A percentile compares a stretch with the other conserved stretches of the same genome.
These are phyloP conservation scores for Cyberlindnera xylosilytica DNA, from an alignment of 805 yeast species.

Conservation along the genomic window DNA sequence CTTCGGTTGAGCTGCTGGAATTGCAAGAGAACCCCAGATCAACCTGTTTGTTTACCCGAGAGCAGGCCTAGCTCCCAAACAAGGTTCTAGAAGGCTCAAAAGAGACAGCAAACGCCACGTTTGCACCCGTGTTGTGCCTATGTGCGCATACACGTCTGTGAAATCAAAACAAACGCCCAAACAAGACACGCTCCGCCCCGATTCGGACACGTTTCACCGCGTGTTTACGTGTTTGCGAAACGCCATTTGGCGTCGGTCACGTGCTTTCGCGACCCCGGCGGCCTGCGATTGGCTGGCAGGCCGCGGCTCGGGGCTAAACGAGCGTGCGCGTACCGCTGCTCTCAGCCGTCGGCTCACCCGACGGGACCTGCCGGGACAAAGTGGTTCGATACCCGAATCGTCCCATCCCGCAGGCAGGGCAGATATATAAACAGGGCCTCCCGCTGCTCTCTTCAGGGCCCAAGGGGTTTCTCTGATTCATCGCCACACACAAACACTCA, in stretches of 20 bases:
- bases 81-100: background rate
- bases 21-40: too few relatives aligned
- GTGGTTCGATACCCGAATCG: background rate
- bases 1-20: too few relatives aligned
- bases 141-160: background rate
- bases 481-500: background rate
- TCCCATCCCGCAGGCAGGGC: background rate
- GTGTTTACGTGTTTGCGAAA: background rate
- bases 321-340: background rate
- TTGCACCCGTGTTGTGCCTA: background rate
- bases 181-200: too few relatives aligned
- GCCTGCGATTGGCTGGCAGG: background rate
- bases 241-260: slow-evolving; percentile 1
- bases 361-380: background rate
- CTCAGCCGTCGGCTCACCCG: background rate
- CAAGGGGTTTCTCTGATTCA: background rate
- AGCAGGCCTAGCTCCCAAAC: too few relatives aligned
- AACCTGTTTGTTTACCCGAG: too few relatives aligned
- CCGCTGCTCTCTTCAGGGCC: background rate
- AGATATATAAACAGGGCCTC: slow-evolving; percentile 1
- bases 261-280: background rate
- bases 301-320: background rate
- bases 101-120: background rate
- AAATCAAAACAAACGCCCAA: background rate
- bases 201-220: background rate